Base-by-base conservation (phyloP, 768 basidiomycete genomes). In the Lenzites betulinus region DNA sequence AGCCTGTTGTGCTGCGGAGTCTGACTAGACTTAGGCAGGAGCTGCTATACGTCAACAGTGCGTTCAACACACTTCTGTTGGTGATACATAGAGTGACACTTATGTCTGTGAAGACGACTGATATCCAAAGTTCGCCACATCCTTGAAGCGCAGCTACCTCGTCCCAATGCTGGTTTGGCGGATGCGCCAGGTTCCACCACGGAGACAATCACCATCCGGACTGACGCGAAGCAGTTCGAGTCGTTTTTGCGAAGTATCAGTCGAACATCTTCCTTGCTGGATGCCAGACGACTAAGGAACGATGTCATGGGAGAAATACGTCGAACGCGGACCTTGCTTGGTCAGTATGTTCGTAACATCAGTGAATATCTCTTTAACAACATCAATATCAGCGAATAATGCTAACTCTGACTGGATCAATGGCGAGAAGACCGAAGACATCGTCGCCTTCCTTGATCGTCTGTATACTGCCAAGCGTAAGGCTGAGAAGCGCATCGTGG, bases 271-370 rank as follows among this genome's bases (percentile, higher is more conserved):
- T 95, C 90, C 4, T 78, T 98, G 7, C 73, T 95, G 33, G 97
- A 99, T 68, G 95, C 95, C 3, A 82, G 94, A 55, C 81, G 95
- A 23, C 74, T 98, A 39, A 91, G 95, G 75, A 95, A 92, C 64
- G 97, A 99, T 67, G 82, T 99, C 36, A 86, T 90, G 63, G 84
- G 92, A n/a, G 95, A 98, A 76, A 92, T 96, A 43, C 76, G 96
- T 60, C 81, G 87, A 67, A 95, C 93, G 7, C 82, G 91, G 51
- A 67, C 87, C 39, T 70, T 89, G 30, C 80, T 93, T 20, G 89
- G 92, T 92, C 68, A 58, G 79, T 47, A 33, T 26, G 18, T 4
- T 18, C n/a, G 30, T 13, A 41, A 18, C 11, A 15, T 18, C 7
- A 39, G 25, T n/a, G 39, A 44, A 16, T 15, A 8, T n/a, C 25